Evolutionary conservation across 495 filamentous ascomycete species (phyloP), one percentile per base, ranked within the genome.

Genomic region (Penicillium soppii): DNA sequence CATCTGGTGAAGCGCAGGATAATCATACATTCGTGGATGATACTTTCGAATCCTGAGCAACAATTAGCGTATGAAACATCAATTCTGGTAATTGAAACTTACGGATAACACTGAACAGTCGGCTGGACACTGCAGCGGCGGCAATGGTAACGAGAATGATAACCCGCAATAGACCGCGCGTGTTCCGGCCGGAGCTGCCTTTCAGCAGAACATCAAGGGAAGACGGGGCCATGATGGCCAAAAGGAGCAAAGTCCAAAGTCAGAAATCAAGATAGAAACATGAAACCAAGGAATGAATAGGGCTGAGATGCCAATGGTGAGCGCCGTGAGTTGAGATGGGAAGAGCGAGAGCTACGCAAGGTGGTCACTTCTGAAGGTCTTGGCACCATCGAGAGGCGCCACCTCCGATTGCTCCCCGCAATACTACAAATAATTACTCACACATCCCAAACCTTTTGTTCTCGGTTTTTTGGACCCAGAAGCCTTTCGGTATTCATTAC

Each of bases 21-120:
- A 54, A 61, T 83, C 90, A 64, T 71, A 97, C 94, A 98, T 81
- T 98, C 94, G 75, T 97, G 94, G 67, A 99, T 99, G 67, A 99
- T 97, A 73, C 91, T 96, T 74, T 99, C 95, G 63, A 99, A 99
- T 36, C 95, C 90, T 92, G 49, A 41, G 59, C 63, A 46, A 58
- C 54, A 7, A 22, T 57, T 12, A 55, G 43, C 12, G 19, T 30
- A 21, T 6, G 40, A 8, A 36, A 17, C 6, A 42, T 26, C 7
- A 17, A 10, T 10, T 9, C 16, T 23, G 1, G 15, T 17, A 17
- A 45, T 29, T 27, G 50, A 40, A 52, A 78, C 90, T 68, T 86
- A 95, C 90, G 85, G 69, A 99, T 97, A 42, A 99, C 95, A 68
- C 89, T 94, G 80, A 99, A 99, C 47, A 99, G 78, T 62, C 95